Conservation (phyloP, 345 rosid genomes). For the Salix arbutifolia region DNA sequence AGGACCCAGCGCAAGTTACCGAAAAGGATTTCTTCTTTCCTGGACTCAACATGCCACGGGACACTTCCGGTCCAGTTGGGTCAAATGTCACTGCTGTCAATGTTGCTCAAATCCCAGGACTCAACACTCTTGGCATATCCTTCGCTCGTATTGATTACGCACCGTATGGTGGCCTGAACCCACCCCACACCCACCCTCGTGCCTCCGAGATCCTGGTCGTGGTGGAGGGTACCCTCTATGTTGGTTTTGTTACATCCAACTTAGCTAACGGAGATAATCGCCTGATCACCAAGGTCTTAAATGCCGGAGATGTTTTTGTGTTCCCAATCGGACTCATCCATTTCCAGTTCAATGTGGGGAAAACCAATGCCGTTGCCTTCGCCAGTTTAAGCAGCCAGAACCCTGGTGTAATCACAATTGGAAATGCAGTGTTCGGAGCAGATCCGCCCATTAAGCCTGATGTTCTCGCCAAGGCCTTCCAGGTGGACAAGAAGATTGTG, state of each 20-base stretch:
- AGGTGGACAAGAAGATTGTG: background rate
- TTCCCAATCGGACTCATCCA: constrained; percentile 11
- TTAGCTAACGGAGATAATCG: background rate
- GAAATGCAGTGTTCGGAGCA: background rate
- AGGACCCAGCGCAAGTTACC: background rate
- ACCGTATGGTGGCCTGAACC: too few relatives aligned
- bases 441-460: background rate
- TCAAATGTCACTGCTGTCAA: background rate
- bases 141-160: too few relatives aligned
- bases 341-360: background rate
- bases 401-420: constrained; percentile 4
- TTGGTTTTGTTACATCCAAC: too few relatives aligned
- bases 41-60: background rate
- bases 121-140: constrained; percentile 16
- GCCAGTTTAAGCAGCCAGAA: constrained; percentile 10
- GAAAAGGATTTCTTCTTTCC: background rate
- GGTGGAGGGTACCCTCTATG: too few relatives aligned
- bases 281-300: constrained; percentile 7
- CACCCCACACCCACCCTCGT: too few relatives aligned
- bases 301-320: constrained; percentile 5
- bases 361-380: background rate
- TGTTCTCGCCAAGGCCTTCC: background rate
- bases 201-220: too few relatives aligned
- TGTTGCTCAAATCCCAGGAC: background rate
- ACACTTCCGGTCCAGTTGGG: background rate